Base-by-base conservation (phyloP, 805 yeast species). In the Torulaspora maleeae region DNA sequence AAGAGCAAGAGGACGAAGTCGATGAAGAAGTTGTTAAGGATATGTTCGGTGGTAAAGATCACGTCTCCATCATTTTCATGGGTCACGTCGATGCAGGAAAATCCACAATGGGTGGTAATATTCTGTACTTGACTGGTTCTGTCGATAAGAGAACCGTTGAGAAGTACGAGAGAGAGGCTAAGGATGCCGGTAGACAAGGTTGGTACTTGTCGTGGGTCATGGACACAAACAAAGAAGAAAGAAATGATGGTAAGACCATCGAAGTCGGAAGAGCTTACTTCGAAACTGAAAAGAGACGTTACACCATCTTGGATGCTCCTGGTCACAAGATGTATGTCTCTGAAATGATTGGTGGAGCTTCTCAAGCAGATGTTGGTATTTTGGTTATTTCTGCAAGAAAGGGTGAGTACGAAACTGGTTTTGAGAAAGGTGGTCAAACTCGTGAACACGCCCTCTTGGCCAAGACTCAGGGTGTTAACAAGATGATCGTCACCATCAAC, bases 21-120 rank as follows among this genome's bases (percentile, higher is more conserved):
- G 96, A 91, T 65, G 86, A 86, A 61, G 93, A 83, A 57, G 79
- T 90, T 53, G 88, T 93, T 53, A 82, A 79, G 47, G 99, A 95
- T 60, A 71, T 93, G 86, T 93, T 87, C 63, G 97, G 96, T 53
- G 95, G 95, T 61, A 93, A 93, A 69, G 99, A 91, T 67, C 99
- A 93, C 72, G 79, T 93, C 66, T 90, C 97, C 15, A 84, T 93
- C 58, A 88, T 93, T 57, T 93, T 93, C 72, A 93, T 93, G 98
- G 99, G 99, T 59, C 99, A 93, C 66, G 99, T 93, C 56, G 99
- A 93, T 77, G 99, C 99, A 28, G 99, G 99, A 67, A 93, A 93
- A 71, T 88, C 96, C 42, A 93, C 99, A 49, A 91, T 93, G 96
- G 99, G 99, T 67, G 99, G 99, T 72, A 93, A 93, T 71, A 74